Percentiles rank a stretch among this genome's conserved stretches.
Conservation (phyloP, 345 rosid species). For the Kernera saxatilis region DNA sequence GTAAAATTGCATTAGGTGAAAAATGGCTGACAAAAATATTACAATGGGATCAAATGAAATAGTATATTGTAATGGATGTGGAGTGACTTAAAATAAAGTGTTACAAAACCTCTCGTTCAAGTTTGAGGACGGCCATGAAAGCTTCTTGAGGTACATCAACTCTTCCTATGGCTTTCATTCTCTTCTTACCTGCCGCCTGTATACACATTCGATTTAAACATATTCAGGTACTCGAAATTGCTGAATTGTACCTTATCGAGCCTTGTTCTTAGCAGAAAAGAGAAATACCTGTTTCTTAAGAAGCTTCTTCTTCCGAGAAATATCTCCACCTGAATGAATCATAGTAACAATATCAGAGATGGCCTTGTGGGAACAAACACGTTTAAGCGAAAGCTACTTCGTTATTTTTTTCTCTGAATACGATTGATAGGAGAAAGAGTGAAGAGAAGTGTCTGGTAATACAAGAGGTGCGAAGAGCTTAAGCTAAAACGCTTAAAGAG, state of each 20-base stretch:
- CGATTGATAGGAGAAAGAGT: neutral
- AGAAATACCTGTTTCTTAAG: slow-evolving; percentile 82
- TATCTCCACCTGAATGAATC: slow-evolving; percentile 72
- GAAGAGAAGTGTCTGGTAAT: neutral
- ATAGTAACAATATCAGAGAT: slow-evolving; percentile 11
- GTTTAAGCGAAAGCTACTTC: neutral
- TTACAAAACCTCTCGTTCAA: slow-evolving; percentile 84
- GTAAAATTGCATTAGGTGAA: neutral
- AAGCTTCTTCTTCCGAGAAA: slow-evolving; percentile 89
- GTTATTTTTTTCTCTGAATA: neutral
- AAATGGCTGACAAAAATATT: neutral
- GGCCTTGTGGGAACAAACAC: neutral
- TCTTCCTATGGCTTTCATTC: slow-evolving; percentile 97
- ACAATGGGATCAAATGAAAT: slow-evolving; percentile 2
- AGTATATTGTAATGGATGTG: neutral
- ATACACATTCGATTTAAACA: neutral
- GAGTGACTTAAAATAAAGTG: neutral
- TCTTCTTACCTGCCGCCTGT: slow-evolving; percentile 96
- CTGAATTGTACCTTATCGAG: neutral
- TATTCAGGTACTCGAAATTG: neutral
- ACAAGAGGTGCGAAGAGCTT: neutral
- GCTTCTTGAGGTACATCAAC: slow-evolving; percentile 99
- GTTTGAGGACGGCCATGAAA: slow-evolving; percentile 96
- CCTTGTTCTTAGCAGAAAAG: neutral
- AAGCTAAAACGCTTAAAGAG: neutral